These are phyloP conservation scores for Ammopiptanthus mongolicus DNA, from an alignment of 306 rosid genomes.

Conservation along the genomic window DNA sequence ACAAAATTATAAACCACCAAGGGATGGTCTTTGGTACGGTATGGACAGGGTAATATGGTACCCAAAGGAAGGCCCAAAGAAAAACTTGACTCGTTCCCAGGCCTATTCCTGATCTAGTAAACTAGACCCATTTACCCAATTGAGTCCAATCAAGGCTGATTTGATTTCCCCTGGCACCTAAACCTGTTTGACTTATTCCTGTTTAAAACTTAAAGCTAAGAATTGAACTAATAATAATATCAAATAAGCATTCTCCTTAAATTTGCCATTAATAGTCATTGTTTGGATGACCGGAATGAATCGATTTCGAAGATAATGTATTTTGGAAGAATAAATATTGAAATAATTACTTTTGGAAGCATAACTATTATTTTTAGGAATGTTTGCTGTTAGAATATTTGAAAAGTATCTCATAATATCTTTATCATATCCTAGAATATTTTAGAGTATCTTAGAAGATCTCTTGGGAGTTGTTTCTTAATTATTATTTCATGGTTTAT, in stretches of 20 bases:
- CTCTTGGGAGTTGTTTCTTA: too few relatives aligned
- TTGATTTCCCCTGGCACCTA: not conserved
- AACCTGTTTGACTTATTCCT: not conserved
- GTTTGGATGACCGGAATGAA: constrained; percentile 5
- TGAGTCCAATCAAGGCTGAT: not conserved
- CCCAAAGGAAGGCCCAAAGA: not conserved
- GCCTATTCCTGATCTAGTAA: not conserved
- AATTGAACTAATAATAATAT: not conserved
- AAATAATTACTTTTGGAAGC: not conserved
- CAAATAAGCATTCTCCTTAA: not conserved
- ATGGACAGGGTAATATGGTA: not conserved
- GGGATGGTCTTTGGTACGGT: not conserved
- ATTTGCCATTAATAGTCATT: not conserved
- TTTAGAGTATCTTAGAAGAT: too few relatives aligned
- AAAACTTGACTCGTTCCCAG: not conserved
- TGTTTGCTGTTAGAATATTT: too few relatives aligned
- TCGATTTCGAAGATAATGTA: not conserved
- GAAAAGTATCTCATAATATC: too few relatives aligned
- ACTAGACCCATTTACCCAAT: not conserved
- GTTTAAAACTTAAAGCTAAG: not conserved
- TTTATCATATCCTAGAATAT: too few relatives aligned
- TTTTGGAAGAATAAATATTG: not conserved
- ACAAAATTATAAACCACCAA: not conserved
- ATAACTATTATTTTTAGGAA: not conserved
- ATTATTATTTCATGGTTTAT: too few relatives aligned